Conservation (phyloP, 768 basidiomycete species). For the Boletus huronensis region DNA sequence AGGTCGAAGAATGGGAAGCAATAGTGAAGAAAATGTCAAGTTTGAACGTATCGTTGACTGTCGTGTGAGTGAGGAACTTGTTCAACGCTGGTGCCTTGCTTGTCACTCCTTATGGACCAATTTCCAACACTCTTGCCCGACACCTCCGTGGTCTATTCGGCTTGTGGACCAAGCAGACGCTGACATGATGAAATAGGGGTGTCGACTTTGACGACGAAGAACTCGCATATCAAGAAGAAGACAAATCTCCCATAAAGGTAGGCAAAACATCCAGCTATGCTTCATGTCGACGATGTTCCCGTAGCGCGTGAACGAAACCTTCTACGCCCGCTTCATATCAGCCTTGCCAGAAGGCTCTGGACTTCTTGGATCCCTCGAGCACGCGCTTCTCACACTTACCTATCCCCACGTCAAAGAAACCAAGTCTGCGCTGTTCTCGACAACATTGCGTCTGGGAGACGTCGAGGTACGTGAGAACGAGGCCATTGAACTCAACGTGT, state of each 20-base stretch:
- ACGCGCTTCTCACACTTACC: conserved; percentile 25
- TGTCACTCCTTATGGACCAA: background rate
- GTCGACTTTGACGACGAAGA: conserved; percentile 84
- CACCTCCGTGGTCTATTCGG: background rate
- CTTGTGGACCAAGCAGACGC: background rate
- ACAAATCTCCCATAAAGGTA: conserved; percentile 76
- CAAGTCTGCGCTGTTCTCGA: conserved; percentile 64
- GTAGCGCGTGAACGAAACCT: conserved; percentile 72
- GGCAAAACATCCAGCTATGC: background rate
- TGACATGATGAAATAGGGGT: conserved; percentile 50
- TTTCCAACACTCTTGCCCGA: background rate
- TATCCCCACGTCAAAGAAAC: conserved; percentile 62
- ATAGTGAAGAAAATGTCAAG: conserved; percentile 63
- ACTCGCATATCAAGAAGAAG: conserved; percentile 55
- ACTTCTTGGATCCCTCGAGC: conserved; percentile 30
- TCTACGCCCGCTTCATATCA: conserved; percentile 50
- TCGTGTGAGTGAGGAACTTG: conserved; percentile 55
- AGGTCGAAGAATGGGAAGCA: conserved; percentile 71
- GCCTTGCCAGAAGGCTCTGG: conserved; percentile 32
- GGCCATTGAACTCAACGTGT: conserved; percentile 70
- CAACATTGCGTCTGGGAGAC: conserved; percentile 76
- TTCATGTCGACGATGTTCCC: background rate
- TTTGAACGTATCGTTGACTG: conserved; percentile 53
- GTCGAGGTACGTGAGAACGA: conserved; percentile 60
- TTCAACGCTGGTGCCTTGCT: background rate